A percentile compares a stretch with the other conserved stretches of the same genome.
These are phyloP conservation scores for Coprinopsis strossmayeri DNA, from an alignment of 768 basidiomycete species.

Conservation along the genomic window DNA sequence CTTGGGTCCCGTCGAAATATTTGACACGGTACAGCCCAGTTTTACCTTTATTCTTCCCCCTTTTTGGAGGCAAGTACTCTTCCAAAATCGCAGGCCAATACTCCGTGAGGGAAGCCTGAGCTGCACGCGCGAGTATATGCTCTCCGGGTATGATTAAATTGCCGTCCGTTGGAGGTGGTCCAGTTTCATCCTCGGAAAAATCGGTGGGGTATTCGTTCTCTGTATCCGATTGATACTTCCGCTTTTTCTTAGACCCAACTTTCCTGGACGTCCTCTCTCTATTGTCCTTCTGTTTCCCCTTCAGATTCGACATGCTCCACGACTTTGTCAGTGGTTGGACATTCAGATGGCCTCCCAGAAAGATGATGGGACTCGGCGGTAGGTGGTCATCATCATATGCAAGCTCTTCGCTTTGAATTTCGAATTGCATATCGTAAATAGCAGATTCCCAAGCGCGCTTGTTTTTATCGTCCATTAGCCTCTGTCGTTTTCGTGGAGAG, in stretches of 20 bases:
- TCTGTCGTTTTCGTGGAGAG: slow-evolving; percentile 4
- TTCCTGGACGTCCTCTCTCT: not conserved
- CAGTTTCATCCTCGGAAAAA: not conserved
- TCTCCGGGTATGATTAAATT: slow-evolving; percentile 35
- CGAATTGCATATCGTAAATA: not conserved
- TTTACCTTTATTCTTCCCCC: slow-evolving; percentile 23
- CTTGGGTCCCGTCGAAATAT: slow-evolving; percentile 50
- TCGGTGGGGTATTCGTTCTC: slow-evolving; percentile 2
- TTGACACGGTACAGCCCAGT: slow-evolving; percentile 42
- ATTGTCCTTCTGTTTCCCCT: not conserved
- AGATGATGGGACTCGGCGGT: not conserved
- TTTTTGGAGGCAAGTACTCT: slow-evolving; percentile 38
- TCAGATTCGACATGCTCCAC: not conserved
- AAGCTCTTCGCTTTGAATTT: not conserved
- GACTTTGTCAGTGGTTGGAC: not conserved
- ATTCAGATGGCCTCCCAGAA: not conserved
- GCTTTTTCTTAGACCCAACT: slow-evolving; percentile 13
- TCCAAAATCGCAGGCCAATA: slow-evolving; percentile 70
- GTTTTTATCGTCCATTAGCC: slow-evolving; percentile 5
- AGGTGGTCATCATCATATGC: not conserved
- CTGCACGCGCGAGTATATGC: slow-evolving; percentile 46
- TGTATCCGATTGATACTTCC: slow-evolving; percentile 17
- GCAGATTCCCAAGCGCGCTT: not conserved
- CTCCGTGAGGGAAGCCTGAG: slow-evolving; percentile 19
- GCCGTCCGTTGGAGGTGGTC: not conserved